Conservation (phyloP, 495 filamentous ascomycete species). For the Beverwykella pulmonaria region DNA sequence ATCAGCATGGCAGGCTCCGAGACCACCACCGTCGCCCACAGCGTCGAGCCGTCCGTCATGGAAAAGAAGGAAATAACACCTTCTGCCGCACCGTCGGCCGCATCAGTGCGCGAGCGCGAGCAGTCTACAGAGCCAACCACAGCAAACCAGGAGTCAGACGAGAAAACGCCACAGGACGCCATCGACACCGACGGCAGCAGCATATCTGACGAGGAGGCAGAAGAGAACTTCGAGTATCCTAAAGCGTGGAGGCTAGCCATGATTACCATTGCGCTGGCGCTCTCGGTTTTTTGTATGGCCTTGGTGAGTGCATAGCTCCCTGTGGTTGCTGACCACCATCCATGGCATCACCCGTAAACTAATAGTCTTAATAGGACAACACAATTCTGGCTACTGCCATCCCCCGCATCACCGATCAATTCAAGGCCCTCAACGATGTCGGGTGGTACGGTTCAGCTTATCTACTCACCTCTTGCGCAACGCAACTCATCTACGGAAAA, state of each 20-base stretch:
- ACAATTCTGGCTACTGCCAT: constrained; percentile 87
- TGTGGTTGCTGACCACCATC: constrained; percentile 48
- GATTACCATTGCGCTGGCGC: constrained; percentile 62
- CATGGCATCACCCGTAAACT: constrained; percentile 6
- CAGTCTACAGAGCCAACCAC: not conserved
- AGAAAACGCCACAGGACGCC: constrained; percentile 4
- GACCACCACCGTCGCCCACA: constrained; percentile 22
- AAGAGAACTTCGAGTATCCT: constrained; percentile 53
- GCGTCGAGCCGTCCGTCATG: constrained; percentile 29
- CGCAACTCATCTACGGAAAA: constrained; percentile 50
- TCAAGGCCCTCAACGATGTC: constrained; percentile 73
- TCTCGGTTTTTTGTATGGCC: constrained; percentile 68
- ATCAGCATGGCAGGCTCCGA: constrained; percentile 32
- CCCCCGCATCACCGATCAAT: constrained; percentile 79
- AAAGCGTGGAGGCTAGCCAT: constrained; percentile 53
- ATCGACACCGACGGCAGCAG: constrained; percentile 15
- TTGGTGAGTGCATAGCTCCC: constrained; percentile 49
- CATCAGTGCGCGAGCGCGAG: constrained; percentile 9
- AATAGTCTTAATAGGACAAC: constrained; percentile 52
- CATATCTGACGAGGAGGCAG: constrained; percentile 43
- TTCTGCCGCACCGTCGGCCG: constrained; percentile 11
- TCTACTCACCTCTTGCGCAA: constrained; percentile 67
- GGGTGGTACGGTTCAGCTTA: constrained; percentile 78
- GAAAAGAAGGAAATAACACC: constrained; percentile 24
- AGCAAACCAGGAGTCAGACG: not conserved